These are phyloP conservation scores for Blastobotrys robertii DNA, from an alignment of 805 yeast species.

Conservation along the genomic window DNA sequence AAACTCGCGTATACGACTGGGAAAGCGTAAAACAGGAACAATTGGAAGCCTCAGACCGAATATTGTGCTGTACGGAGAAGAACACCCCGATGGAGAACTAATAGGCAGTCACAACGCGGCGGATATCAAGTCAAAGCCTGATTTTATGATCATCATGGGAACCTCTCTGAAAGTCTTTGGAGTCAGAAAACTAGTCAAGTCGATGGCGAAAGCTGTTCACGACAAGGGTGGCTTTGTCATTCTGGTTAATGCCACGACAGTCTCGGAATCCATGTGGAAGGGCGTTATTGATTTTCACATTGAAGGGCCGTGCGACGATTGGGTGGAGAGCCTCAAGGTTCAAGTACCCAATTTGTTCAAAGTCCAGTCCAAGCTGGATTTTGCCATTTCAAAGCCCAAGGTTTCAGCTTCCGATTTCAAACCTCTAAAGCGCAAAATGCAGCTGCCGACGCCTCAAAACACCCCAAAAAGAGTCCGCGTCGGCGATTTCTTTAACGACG, in stretches of 20 bases:
- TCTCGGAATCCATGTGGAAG: slow-evolving; percentile 55
- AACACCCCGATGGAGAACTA: slow-evolving; percentile 79
- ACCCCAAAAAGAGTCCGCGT: background rate
- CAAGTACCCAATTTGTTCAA: background rate
- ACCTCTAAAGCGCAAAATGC: background rate
- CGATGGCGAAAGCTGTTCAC: slow-evolving; percentile 59
- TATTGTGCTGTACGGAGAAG: slow-evolving; percentile 87
- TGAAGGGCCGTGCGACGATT: slow-evolving; percentile 69
- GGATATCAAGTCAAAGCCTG: slow-evolving; percentile 59
- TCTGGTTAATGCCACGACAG: slow-evolving; percentile 59
- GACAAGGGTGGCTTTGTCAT: slow-evolving; percentile 72
- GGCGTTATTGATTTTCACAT: slow-evolving; percentile 71
- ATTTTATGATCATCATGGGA: slow-evolving; percentile 78
- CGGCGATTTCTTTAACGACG: background rate
- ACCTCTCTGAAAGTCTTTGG: slow-evolving; percentile 90
- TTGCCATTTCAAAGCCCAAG: background rate
- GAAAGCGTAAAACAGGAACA: slow-evolving; percentile 60
- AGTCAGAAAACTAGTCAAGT: slow-evolving; percentile 65
- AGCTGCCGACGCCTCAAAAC: background rate
- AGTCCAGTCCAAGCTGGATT: slow-evolving; percentile 1
- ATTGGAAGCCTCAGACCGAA: slow-evolving; percentile 79
- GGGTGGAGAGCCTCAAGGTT: slow-evolving; percentile 36
- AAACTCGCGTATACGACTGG: slow-evolving; percentile 47
- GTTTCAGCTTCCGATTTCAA: slow-evolving; percentile 1
- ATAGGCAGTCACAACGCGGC: slow-evolving; percentile 58